These are phyloP conservation scores for Tricholoma terreum DNA, from an alignment of 768 basidiomycete species.

Conservation along the genomic window DNA sequence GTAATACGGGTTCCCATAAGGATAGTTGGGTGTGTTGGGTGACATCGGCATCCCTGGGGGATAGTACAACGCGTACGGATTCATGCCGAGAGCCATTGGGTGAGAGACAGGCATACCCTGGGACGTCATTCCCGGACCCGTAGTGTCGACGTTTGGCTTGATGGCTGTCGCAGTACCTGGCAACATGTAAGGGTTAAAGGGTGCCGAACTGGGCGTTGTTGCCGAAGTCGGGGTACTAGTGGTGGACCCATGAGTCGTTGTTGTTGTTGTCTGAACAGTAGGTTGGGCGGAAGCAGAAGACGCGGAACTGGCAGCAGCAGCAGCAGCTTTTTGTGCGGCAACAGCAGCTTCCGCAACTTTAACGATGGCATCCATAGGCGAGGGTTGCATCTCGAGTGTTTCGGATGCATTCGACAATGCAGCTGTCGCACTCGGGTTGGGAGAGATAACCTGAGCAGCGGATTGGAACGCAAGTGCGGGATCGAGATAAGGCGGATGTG, in stretches of 20 bases:
- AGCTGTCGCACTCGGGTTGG: background rate
- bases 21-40: constrained; percentile 33
- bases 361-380: constrained; percentile 34
- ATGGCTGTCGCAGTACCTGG: constrained; percentile 4
- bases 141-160: constrained; percentile 21
- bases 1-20: constrained; percentile 43
- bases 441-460: background rate
- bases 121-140: constrained; percentile 13
- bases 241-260: background rate
- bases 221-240: constrained; percentile 3
- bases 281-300: constrained; percentile 7
- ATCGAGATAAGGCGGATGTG: background rate
- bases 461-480: background rate
- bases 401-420: background rate
- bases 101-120: background rate
- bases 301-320: constrained; percentile 6
- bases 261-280: background rate
- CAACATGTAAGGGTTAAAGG: constrained; percentile 25
- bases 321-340: constrained; percentile 28
- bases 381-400: constrained; percentile 11
- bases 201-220: constrained; percentile 9
- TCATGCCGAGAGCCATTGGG: constrained; percentile 22
- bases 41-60: constrained; percentile 37
- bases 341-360: constrained; percentile 37
- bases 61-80: constrained; percentile 44